Evolutionary conservation across 83 land plant genomes (phyloP).

Genomic region (Isoetes engelmannii): DNA sequence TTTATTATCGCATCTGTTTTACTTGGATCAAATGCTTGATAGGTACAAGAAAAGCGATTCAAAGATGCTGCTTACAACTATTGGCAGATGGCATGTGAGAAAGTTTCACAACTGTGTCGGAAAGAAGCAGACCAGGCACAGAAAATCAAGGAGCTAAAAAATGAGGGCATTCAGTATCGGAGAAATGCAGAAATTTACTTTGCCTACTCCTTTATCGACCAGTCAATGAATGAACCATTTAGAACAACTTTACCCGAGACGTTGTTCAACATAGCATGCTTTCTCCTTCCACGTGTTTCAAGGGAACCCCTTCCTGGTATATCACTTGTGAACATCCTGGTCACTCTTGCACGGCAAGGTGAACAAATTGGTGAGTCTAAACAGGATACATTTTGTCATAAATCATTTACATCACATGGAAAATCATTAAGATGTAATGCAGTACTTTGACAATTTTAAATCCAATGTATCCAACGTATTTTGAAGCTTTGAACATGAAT

Average conservation of each 20-base stretch:
- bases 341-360: conserved; percentile 37
- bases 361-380: conserved; percentile 30
- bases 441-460: no score
- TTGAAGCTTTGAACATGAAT: neutral
- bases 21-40: neutral
- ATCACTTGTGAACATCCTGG: conserved; percentile 35
- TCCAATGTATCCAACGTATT: neutral
- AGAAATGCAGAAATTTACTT: conserved; percentile 24
- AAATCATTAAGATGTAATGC: no score
- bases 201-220: conserved; percentile 34
- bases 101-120: conserved; percentile 6
- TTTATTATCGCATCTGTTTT: no score
- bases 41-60: conserved; percentile 37
- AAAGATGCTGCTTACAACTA: conserved; percentile 28
- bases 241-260: conserved; percentile 36
- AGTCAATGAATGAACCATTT: conserved; percentile 36
- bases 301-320: conserved; percentile 18
- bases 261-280: conserved; percentile 31
- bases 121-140: neutral
- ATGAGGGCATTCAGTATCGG: neutral
- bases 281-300: conserved; percentile 26
- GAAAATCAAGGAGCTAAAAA: conserved; percentile 9
- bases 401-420: no score
- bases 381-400: no score
- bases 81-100: conserved; percentile 16